These are phyloP conservation scores for Trichoderma reesei DNA, from an alignment of 495 filamentous ascomycete genomes.

Conservation along the genomic window DNA sequence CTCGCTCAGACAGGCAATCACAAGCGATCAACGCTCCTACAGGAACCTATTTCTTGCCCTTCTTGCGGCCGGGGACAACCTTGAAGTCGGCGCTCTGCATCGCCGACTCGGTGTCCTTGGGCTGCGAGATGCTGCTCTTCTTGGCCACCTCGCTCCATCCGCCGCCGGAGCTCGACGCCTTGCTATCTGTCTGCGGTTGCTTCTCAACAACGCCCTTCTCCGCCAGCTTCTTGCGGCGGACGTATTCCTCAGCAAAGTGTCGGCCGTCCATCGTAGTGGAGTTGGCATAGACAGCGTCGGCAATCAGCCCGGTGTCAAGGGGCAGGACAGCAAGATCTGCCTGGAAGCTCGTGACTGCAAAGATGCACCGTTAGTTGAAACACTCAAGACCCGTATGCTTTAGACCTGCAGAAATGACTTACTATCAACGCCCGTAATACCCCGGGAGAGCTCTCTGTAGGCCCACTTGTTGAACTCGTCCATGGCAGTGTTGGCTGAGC, in stretches of 20 bases:
- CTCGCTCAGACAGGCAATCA: neutral
- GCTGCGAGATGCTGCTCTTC: slow-evolving; percentile 48
- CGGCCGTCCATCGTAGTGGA: slow-evolving; percentile 81
- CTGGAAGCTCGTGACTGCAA: slow-evolving; percentile 70
- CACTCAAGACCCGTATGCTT: slow-evolving; percentile 49
- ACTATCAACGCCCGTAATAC: slow-evolving; percentile 35
- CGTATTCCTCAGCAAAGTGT: slow-evolving; percentile 89
- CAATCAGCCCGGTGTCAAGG: slow-evolving; percentile 66
- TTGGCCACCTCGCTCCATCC: slow-evolving; percentile 98
- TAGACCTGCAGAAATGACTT: slow-evolving; percentile 39
- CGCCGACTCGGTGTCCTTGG: slow-evolving; percentile 37
- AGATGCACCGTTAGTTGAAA: slow-evolving; percentile 18
- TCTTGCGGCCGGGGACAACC: slow-evolving; percentile 87
- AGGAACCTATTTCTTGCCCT: slow-evolving; percentile 57
- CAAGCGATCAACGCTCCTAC: neutral
- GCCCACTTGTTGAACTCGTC: slow-evolving; percentile 96
- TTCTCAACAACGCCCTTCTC: slow-evolving; percentile 73
- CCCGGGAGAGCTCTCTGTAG: slow-evolving; percentile 55
- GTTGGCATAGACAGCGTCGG: slow-evolving; percentile 76
- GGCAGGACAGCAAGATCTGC: slow-evolving; percentile 64
- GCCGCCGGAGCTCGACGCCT: slow-evolving; percentile 42
- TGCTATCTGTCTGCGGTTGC: slow-evolving; percentile 36
- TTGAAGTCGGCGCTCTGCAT: slow-evolving; percentile 59
- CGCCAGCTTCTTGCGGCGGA: slow-evolving; percentile 82
- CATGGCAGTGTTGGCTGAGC: slow-evolving; percentile 37